Evolutionary conservation across 805 yeast species (phyloP), one percentile per base, ranked within the genome.

Genomic region (Cyberlindnera sargentensis): DNA sequence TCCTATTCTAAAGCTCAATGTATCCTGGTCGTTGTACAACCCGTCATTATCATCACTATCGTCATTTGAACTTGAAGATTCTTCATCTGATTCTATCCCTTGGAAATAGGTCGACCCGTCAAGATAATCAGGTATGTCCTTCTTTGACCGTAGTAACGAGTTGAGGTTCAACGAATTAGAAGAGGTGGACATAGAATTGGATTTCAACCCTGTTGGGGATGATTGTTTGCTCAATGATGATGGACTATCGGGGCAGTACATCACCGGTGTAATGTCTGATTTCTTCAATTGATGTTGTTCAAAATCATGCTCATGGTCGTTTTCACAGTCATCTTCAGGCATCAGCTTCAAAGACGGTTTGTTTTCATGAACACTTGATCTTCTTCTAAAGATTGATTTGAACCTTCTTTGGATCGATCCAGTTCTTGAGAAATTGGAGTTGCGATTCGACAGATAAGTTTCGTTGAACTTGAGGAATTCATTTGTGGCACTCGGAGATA

Each of bases 91-190:
- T 30, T 55, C 61, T 36, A 53, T 35, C 9, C 48, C 47, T 33
- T 56, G 56, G 42, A 53, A 55, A 23, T 44, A 51, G 11, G 59
- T 53, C 1, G 57, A 49, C 8, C 55, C 62, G 41, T 56, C 58
- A 8, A 57, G 39, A 36, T 53, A 52, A 31, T 57, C 41, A 11
- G 52, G 50, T 9, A 52, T 50, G 4, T 51, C 56, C 24, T 50
- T 53, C 37, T 57, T 57, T 8, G 57, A 47, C 4, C 44, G 37
- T 4, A 57, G 39, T 8, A 52, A 37, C 3, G 56, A 51, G 44
- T 51, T 55, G 34, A 56, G 31, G 40, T 58, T 51, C 10, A 52
- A 39, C 28, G 52, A 47, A 31, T 52, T 51, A 6, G 56, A 47
- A 2, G 60, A 55, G 4, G 50, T 35, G 23, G 53, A 46, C 27